Evolutionary conservation across 768 basidiomycete species (phyloP).

Genomic region (Psilocybe azurescens): DNA sequence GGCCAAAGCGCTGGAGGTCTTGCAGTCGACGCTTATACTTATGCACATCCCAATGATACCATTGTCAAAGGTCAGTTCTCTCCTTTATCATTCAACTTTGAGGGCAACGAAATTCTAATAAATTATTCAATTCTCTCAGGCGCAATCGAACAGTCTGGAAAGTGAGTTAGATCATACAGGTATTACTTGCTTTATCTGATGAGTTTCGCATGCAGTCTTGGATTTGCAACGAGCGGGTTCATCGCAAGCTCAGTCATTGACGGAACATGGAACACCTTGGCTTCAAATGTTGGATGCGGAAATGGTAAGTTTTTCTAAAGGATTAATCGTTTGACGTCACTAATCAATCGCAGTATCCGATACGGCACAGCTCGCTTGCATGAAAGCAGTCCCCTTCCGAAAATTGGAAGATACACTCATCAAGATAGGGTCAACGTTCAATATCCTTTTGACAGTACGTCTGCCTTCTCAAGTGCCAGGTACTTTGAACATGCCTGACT

Average conservation of each 20-base stretch:
- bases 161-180: slow-evolving; percentile 22
- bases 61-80: slow-evolving; percentile 28
- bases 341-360: slow-evolving; percentile 20
- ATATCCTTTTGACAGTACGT: slow-evolving; percentile 37
- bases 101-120: no score
- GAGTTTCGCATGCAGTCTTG: slow-evolving; percentile 12
- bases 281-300: slow-evolving; percentile 37
- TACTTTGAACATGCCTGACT: background rate
- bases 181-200: background rate
- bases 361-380: slow-evolving; percentile 38
- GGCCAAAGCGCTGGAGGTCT: slow-evolving; percentile 44
- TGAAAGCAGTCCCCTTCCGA: slow-evolving; percentile 36
- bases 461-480: background rate
- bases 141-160: slow-evolving; percentile 42
- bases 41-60: slow-evolving; percentile 38
- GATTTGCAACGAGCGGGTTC: slow-evolving; percentile 12
- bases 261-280: slow-evolving; percentile 36
- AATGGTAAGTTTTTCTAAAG: slow-evolving; percentile 23
- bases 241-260: slow-evolving; percentile 20
- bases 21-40: slow-evolving; percentile 39
- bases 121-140: slow-evolving; percentile 20
- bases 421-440: slow-evolving; percentile 31
- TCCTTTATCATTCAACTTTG: slow-evolving; percentile 11
- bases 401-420: slow-evolving; percentile 38
- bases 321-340: background rate